Conservation (phyloP, 1,284 basidiomycete genomes). For the Pseudozyma hubeiensis region DNA sequence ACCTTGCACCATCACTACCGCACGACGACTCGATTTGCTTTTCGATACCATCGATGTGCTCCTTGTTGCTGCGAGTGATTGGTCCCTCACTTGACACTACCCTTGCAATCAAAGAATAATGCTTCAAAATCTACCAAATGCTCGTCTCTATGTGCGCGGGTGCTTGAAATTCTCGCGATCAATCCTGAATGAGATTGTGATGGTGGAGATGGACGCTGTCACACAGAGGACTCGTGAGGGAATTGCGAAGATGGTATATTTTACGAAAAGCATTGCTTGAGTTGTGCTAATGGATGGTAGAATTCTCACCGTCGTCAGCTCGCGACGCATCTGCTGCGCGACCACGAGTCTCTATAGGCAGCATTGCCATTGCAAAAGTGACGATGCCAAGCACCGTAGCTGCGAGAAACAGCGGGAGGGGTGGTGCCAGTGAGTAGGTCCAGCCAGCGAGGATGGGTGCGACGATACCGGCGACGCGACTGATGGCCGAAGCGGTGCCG, state of each 20-base stretch:
- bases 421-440: slow-evolving; percentile 35
- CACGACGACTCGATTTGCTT: background rate
- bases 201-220: too few species aligned
- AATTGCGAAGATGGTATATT: too few species aligned
- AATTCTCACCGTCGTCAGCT: slow-evolving; percentile 1
- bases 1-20: background rate
- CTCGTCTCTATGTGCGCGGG: too few species aligned
- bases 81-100: background rate
- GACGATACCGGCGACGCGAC: slow-evolving; percentile 61
- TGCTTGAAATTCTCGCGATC: too few species aligned
- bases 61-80: background rate
- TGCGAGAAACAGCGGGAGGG: slow-evolving; percentile 44
- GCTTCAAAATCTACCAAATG: background rate
- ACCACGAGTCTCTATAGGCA: slow-evolving; percentile 52
- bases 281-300: background rate
- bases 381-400: slow-evolving; percentile 31
- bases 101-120: slow-evolving; percentile 22
- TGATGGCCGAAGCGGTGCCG: slow-evolving; percentile 61
- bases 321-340: slow-evolving; percentile 12
- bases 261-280: background rate
- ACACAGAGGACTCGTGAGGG: too few species aligned
- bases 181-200: too few species aligned
- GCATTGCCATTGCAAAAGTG: slow-evolving; percentile 32
- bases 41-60: background rate
- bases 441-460: slow-evolving; percentile 62